phyloP scores from a whole-genome alignment of 768 basidiomycete genomes.

The Galerina sulciceps region DNA sequence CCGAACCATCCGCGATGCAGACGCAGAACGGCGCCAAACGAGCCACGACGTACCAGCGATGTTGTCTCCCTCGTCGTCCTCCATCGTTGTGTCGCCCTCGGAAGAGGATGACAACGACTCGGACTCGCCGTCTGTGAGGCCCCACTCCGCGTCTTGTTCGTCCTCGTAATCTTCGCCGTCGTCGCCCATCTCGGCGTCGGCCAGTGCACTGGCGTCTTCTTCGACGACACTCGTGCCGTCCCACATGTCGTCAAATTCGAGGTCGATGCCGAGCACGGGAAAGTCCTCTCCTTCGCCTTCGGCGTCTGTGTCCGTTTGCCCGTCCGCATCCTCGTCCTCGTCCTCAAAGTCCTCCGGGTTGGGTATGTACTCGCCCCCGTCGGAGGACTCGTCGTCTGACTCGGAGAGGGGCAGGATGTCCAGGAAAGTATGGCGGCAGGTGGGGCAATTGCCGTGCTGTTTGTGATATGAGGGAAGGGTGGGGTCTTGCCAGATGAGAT shows the following conservation, averaged over 20 bases:
- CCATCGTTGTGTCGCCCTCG: slow-evolving; percentile 16
- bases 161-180: slow-evolving; percentile 24
- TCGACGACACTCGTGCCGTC: slow-evolving; percentile 8
- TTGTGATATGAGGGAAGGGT: neutral
- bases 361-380: slow-evolving; percentile 70
- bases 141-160: slow-evolving; percentile 35
- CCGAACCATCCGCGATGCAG: slow-evolving; percentile 8
- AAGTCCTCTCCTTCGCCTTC: slow-evolving; percentile 42
- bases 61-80: slow-evolving; percentile 16
- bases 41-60: slow-evolving; percentile 7
- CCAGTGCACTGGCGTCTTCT: slow-evolving; percentile 16
- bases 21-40: slow-evolving; percentile 7
- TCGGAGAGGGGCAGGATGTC: slow-evolving; percentile 54
- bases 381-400: slow-evolving; percentile 67
- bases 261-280: slow-evolving; percentile 44
- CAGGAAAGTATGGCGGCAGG: slow-evolving; percentile 64
- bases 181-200: slow-evolving; percentile 30
- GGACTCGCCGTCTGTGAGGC: slow-evolving; percentile 47
- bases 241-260: slow-evolving; percentile 28
- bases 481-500: neutral
- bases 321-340: slow-evolving; percentile 50
- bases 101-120: slow-evolving; percentile 30
- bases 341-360: slow-evolving; percentile 52
- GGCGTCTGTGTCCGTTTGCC: slow-evolving; percentile 44
- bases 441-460: slow-evolving; percentile 75